A percentile compares a stretch with the other conserved stretches of the same genome.
These are phyloP conservation scores for Flaveria brownii DNA, from an alignment of 129 eudicot species.

Conservation along the genomic window DNA sequence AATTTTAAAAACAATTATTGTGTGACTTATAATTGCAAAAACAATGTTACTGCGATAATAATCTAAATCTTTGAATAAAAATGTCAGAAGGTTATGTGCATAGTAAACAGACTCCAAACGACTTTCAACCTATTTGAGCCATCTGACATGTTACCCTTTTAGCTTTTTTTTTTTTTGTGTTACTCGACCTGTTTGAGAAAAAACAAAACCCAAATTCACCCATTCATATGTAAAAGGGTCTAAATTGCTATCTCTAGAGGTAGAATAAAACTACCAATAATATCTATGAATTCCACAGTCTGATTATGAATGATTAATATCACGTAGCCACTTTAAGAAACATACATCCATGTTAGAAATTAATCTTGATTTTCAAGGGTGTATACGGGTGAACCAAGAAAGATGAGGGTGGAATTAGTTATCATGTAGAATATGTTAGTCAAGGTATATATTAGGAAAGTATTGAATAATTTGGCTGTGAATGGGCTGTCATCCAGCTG, in stretches of 20 bases:
- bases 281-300: neutral
- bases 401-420: too few relatives aligned
- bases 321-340: neutral
- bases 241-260: neutral
- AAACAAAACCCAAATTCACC: neutral
- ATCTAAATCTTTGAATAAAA: neutral
- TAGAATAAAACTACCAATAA: neutral
- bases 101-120: neutral
- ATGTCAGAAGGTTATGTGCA: neutral
- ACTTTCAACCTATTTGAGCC: neutral
- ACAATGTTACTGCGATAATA: neutral
- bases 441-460: too few relatives aligned
- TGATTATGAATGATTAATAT: neutral
- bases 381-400: too few relatives aligned
- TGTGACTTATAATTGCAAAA: neutral
- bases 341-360: neutral
- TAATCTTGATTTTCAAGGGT: too few relatives aligned
- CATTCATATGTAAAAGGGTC: neutral
- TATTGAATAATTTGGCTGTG: too few relatives aligned
- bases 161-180: too few relatives aligned
- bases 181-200: neutral
- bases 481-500: too few relatives aligned
- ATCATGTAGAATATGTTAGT: too few relatives aligned
- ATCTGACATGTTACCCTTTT: neutral
- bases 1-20: neutral